A percentile compares a stretch with the other conserved stretches of the same genome.
phyloP scores from a whole-genome alignment of 2,329 filamentous ascomycete species.

The Biscogniauxia marginata region DNA sequence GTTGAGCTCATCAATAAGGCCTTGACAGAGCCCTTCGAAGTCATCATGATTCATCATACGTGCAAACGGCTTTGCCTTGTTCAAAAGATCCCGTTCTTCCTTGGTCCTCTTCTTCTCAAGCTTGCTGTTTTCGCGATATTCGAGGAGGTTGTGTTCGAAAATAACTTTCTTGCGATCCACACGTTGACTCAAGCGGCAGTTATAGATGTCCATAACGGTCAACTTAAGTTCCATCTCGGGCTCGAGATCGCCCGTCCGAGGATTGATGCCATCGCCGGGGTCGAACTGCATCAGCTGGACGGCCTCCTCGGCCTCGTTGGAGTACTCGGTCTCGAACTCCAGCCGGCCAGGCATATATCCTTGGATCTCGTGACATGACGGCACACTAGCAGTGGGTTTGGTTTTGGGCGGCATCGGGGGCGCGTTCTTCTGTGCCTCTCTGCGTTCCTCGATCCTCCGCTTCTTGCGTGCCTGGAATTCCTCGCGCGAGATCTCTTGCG shows the following conservation, averaged over 20 bases:
- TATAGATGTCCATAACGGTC: conserved; percentile 98
- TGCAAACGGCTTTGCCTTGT: conserved; percentile 93
- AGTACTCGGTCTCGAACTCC: conserved; percentile 96
- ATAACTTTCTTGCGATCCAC: conserved; percentile 95
- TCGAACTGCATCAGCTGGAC: conserved; percentile 99
- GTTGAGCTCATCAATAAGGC: conserved; percentile 87
- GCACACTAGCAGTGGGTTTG: conserved; percentile 93
- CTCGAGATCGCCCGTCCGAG: conserved; percentile 77
- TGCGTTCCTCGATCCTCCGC: conserved; percentile 84
- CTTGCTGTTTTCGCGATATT: conserved; percentile 88
- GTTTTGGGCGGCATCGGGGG: conserved; percentile 85
- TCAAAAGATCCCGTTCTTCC: conserved; percentile 86
- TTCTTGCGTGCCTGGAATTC: conserved; percentile 94
- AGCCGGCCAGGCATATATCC: conserved; percentile 97
- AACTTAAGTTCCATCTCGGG: conserved; percentile 97
- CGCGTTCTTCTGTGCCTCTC: conserved; percentile 81
- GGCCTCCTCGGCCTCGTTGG: conserved; percentile 96
- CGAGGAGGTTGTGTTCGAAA: conserved; percentile 89
- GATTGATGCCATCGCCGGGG: conserved; percentile 88
- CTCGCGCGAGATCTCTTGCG: conserved; percentile 79
- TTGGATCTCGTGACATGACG: conserved; percentile 95
- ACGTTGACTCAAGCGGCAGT: conserved; percentile 82
- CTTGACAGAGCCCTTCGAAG: conserved; percentile 81
- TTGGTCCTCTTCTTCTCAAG: conserved; percentile 94
- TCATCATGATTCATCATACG: conserved; percentile 95